Evolutionary conservation across 108 stramenopile species (phyloP), one percentile per base, ranked within the genome.

Genomic region (Cyclotella sp.): DNA sequence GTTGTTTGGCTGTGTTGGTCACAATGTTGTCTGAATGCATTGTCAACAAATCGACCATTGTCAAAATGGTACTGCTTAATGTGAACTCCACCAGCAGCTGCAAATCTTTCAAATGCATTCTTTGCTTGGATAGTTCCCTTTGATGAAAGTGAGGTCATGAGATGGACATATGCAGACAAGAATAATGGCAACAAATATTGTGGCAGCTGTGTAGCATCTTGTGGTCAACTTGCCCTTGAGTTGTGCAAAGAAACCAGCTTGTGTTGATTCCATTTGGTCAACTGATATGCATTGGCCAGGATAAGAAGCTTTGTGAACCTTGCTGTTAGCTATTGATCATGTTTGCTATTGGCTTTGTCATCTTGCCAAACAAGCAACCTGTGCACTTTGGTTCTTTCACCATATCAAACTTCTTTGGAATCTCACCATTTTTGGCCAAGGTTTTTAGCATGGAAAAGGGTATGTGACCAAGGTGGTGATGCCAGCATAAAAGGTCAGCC

Each of bases 71-170:
- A 58, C 19, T 58, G 57, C 22, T 58, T 58, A 14, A 58, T 58
- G 19, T 3, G 3, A 58, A 58, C 57, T 3, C 54, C 58, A 58
- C 57, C 10, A 27, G 54, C 74, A 3, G 68, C 53, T 34, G 71
- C 82, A 70, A 83, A 86, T 39, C 28, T 45, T 43, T 77, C 76
- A 52, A 77, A 77, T 2, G 68, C 68, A 14, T 60, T 1, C 43
- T 70, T 70, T 8, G 69, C 76, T 43, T 24, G 2, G 3, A 77
- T 19, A 27, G 68, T 77, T 21, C 63, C 28, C 14, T 30, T 57
- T 3, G 70, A 46, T 9, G 43, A 4, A 1, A 63, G 29, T 9
- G 2, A 11, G 0, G 41, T 11, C 62, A 63, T 63, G n/a, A 63
- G 8, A 12, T 63, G 41, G 1, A 60, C 58, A 60, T 60, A 60